Base-by-base conservation (phyloP, 2,329 filamentous ascomycete genomes). In the Alternaria sp. region DNA sequence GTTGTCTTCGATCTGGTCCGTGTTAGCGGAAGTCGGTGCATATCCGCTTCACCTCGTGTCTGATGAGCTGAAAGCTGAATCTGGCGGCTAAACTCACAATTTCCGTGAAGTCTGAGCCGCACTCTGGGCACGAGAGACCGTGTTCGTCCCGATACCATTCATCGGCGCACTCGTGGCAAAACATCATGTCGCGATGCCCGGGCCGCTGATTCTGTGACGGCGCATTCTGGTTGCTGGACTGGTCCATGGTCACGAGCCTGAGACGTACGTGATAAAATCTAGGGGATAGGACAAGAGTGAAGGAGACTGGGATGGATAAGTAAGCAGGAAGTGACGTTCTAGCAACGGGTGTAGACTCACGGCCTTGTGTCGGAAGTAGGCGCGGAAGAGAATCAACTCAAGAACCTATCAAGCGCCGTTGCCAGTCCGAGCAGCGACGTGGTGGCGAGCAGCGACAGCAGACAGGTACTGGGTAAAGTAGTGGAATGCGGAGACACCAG, bases 71-170 rank as follows among this genome's bases (percentile, higher is more conserved):
- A 45, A 54, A 51, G 59, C 44, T 52, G 54, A 46, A 49, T 57
- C 13, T 31, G 46, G 61, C 57, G 37, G 54, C 48, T 58, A 46
- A 55, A 82, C 89, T 72, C 82, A 96, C 93, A 69, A 98, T 92
- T 80, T 99, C 93, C 14, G 88, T 92, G 66, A 92, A 88, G 21
- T 96, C 92, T 36, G 88, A 87, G 4, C 83, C 75, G 74, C 95
- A 99, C n/a, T 80, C 77, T 14, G 93, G 92, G 73, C 95, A 99
- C 14, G 80, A 80, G 62, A 96, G 79, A 26, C 84, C 88, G 65
- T 85, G 82, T 63, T 90, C 85, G 59, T 91, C 86, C 59, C 86
- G 83, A 71, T 90, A 91, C 92, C 93, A 98, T 76, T 97, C 90
- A 63, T 90, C 80, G 51, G 84, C 77, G 80, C 95, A 98, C 60